phyloP scores from a whole-genome alignment of 2,329 filamentous ascomycete species.

The Lithohypha guttulata region DNA sequence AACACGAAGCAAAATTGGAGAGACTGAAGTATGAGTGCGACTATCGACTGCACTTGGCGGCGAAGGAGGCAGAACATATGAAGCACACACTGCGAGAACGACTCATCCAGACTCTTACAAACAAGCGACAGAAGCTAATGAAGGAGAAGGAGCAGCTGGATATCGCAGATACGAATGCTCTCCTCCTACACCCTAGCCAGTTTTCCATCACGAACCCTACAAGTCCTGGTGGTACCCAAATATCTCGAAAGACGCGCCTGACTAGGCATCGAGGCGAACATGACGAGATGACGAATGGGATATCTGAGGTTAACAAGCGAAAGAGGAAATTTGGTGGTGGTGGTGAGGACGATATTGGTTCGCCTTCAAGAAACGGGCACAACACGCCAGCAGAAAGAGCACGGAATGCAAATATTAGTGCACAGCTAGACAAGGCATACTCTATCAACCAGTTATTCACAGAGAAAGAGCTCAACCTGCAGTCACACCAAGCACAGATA shows the following conservation, averaged over 20 bases:
- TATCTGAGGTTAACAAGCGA: conserved; percentile 41
- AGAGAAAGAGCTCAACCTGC: conserved; percentile 54
- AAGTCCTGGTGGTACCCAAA: conserved; percentile 50
- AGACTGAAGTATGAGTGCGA: conserved; percentile 47
- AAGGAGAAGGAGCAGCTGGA: conserved; percentile 58
- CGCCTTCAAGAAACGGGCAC: conserved; percentile 42
- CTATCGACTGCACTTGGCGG: conserved; percentile 51
- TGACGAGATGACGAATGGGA: conserved; percentile 41
- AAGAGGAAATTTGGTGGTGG: conserved; percentile 46
- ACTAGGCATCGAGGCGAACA: conserved; percentile 46
- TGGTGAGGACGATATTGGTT: conserved; percentile 46
- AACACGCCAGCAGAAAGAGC: conserved; percentile 42
- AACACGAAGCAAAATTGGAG: conserved; percentile 45
- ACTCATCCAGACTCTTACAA: conserved; percentile 46
- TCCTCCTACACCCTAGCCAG: conserved; percentile 54
- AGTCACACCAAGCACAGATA: conserved; percentile 50
- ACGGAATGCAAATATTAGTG: conserved; percentile 40
- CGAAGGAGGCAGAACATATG: conserved; percentile 51
- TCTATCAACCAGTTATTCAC: conserved; percentile 56
- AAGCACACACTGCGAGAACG: conserved; percentile 51
- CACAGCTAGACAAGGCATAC: conserved; percentile 49
- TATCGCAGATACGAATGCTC: conserved; percentile 54
- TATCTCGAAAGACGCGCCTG: conserved; percentile 52
- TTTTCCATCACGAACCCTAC: conserved; percentile 56
- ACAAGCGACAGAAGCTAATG: conserved; percentile 47